Evolutionary conservation across 192 early-diverging fungal genomes (phyloP).

Genomic region (Coemansia sp.): DNA sequence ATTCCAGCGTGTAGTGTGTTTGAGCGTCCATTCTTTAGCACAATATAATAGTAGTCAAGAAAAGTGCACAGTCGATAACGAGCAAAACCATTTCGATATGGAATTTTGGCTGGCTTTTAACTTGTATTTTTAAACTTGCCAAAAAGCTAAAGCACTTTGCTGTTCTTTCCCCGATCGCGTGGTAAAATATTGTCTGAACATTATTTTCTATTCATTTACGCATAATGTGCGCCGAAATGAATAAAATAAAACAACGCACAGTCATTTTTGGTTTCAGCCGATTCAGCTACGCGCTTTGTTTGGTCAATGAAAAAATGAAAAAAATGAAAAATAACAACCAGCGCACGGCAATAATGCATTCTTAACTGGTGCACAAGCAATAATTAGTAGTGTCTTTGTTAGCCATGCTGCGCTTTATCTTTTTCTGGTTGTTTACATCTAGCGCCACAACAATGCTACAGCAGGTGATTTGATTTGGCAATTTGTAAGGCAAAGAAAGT

Average conservation of each 20-base stretch:
- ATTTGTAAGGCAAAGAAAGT: too few species aligned
- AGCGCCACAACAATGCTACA: too few species aligned
- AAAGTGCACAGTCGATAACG: not conserved
- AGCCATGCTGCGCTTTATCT: too few species aligned
- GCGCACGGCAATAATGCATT: not conserved
- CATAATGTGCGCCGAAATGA: not conserved
- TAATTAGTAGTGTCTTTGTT: too few species aligned
- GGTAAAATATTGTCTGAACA: not conserved
- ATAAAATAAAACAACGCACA: not conserved
- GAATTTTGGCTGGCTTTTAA: not conserved
- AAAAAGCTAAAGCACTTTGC: not conserved
- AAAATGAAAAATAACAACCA: too few species aligned
- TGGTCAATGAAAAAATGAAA: not conserved
- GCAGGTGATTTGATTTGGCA: too few species aligned
- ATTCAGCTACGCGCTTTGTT: not conserved
- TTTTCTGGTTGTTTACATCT: too few species aligned
- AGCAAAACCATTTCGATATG: not conserved
- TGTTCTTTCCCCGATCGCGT: not conserved
- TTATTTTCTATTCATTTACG: not conserved
- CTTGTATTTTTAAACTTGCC: not conserved
- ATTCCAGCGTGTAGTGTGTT: slow-evolving; percentile 13
- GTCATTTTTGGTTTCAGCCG: not conserved
- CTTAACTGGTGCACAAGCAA: not conserved
- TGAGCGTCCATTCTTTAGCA: not conserved
- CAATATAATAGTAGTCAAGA: not conserved